Conservation (phyloP, 106 monocot genomes). For the Cymbidium sinense region DNA sequence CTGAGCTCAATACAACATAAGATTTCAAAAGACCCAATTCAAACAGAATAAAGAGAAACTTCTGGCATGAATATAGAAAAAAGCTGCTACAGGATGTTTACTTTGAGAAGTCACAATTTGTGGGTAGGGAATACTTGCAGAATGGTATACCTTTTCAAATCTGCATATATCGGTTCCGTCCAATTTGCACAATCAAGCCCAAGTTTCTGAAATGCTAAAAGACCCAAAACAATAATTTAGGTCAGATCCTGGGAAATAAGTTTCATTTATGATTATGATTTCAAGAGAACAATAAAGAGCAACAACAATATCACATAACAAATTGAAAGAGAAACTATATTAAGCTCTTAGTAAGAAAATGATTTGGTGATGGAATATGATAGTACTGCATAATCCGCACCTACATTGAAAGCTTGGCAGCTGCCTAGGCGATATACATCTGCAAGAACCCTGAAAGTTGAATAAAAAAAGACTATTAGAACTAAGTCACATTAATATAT, state of each 20-base stretch:
- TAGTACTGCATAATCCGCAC: slow-evolving; percentile 39
- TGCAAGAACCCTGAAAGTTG: slow-evolving; percentile 60
- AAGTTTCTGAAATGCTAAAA: slow-evolving; percentile 62
- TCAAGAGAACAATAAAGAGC: neutral
- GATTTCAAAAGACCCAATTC: slow-evolving; percentile 1
- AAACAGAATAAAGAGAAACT: slow-evolving; percentile 8
- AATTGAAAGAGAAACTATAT: neutral
- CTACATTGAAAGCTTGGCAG: slow-evolving; percentile 92
- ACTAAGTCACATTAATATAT: neutral
- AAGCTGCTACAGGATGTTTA: neutral
- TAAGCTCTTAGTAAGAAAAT: neutral
- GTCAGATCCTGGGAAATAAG: neutral
- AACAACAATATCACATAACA: neutral
- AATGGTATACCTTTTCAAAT: slow-evolving; percentile 36
- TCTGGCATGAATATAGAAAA: slow-evolving; percentile 10
- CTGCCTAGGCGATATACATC: slow-evolving; percentile 73
- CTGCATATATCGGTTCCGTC: slow-evolving; percentile 66
- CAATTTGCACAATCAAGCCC: slow-evolving; percentile 83
- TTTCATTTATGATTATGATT: neutral
- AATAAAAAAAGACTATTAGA: slow-evolving; percentile 6
- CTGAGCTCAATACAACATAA: slow-evolving; percentile 4
- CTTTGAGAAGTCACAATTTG: neutral
- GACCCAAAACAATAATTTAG: slow-evolving; percentile 9
- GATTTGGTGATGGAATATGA: neutral
- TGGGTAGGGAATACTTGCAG: neutral